These are phyloP conservation scores for Trichosporon asahii DNA, from an alignment of 1,284 basidiomycete genomes.

Conservation along the genomic window DNA sequence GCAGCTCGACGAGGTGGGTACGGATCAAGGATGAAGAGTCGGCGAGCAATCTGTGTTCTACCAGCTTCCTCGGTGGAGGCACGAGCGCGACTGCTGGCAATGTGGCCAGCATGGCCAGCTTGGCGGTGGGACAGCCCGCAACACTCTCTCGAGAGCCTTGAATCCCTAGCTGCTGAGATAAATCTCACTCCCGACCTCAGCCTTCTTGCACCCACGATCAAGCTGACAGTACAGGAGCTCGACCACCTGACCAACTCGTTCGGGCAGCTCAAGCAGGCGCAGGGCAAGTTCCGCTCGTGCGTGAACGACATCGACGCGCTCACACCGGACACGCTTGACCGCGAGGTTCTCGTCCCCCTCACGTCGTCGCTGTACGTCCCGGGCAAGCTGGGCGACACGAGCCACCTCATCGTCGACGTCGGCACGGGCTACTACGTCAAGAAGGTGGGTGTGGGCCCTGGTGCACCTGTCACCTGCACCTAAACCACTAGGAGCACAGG, in stretches of 20 bases:
- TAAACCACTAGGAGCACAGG: too few species aligned
- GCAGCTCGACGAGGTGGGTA: slow-evolving; percentile 78
- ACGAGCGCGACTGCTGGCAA: background rate
- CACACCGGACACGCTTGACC: slow-evolving; percentile 70
- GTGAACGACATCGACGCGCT: slow-evolving; percentile 75
- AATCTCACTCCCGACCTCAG: too few species aligned
- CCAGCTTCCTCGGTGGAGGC: background rate
- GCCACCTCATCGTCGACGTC: slow-evolving; percentile 89
- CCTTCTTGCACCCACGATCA: too few species aligned
- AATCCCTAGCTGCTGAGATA: too few species aligned
- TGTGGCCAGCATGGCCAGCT: background rate
- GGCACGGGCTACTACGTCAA: slow-evolving; percentile 96
- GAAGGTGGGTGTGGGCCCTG: slow-evolving; percentile 68
- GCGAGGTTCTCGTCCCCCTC: slow-evolving; percentile 83
- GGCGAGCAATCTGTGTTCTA: too few species aligned
- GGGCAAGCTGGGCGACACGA: slow-evolving; percentile 75
- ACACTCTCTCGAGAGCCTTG: too few species aligned
- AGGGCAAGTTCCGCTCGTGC: slow-evolving; percentile 85
- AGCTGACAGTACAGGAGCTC: slow-evolving; percentile 64
- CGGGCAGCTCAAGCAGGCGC: slow-evolving; percentile 85
- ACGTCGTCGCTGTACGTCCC: slow-evolving; percentile 94
- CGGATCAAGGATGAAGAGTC: background rate
- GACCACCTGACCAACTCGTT: slow-evolving; percentile 89
- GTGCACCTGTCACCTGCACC: too few species aligned
- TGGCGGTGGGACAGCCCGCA: too few species aligned